Percentiles rank a stretch among this genome's conserved stretches.
These are phyloP conservation scores for Gymnopus androsaceus DNA, from an alignment of 1,284 basidiomycete species.

Conservation along the genomic window DNA sequence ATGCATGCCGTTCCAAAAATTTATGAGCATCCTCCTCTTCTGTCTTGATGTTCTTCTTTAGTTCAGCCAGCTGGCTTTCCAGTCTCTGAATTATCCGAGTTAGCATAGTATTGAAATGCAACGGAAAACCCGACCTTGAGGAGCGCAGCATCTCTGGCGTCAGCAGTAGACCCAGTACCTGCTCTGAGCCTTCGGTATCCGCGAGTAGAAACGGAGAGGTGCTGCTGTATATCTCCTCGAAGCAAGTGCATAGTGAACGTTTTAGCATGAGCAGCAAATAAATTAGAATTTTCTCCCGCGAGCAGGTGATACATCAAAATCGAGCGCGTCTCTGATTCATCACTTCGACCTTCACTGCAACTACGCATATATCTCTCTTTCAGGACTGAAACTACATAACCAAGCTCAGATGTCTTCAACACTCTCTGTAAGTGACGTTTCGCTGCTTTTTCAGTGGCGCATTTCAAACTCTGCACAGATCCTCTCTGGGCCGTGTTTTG, in stretches of 20 bases:
- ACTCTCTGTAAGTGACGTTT: not conserved
- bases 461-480: not conserved
- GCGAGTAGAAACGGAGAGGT: not conserved
- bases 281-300: too few species aligned
- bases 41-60: slow-evolving; percentile 27
- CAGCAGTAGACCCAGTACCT: slow-evolving; percentile 7
- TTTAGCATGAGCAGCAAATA: slow-evolving; percentile 1
- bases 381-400: too few species aligned
- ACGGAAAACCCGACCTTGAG: not conserved
- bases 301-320: too few species aligned
- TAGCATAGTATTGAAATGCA: not conserved
- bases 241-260: not conserved
- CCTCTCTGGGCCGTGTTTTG: slow-evolving; percentile 12
- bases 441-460: not conserved
- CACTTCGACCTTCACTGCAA: too few species aligned
- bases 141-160: slow-evolving; percentile 10
- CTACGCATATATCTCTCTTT: too few species aligned
- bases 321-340: too few species aligned
- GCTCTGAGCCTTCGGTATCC: slow-evolving; percentile 9
- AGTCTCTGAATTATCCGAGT: slow-evolving; percentile 25
- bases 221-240: not conserved
- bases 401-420: not conserved
- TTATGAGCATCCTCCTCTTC: slow-evolving; percentile 28
- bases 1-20: slow-evolving; percentile 22
- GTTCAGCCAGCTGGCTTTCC: slow-evolving; percentile 29